Conservation (phyloP, 768 basidiomycete species). For the Boletus bicolor region DNA sequence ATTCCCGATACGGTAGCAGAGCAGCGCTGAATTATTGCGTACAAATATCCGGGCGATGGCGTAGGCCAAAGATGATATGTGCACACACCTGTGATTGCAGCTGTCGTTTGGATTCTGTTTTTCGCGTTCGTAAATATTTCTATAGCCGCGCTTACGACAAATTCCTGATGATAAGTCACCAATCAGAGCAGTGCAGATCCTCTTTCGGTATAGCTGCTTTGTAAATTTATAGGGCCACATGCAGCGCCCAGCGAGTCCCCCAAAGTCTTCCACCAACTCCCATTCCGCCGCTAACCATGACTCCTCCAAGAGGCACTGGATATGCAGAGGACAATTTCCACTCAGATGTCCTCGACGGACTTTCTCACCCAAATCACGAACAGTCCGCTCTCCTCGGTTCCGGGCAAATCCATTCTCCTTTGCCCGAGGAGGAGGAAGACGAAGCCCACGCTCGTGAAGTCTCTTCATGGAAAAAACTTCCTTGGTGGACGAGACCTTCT, state of each 20-base stretch:
- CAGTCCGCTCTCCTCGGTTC: conserved; percentile 34
- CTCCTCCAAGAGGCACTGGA: conserved; percentile 2
- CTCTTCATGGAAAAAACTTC: conserved; percentile 33
- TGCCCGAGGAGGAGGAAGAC: conserved; percentile 24
- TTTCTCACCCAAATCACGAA: conserved; percentile 39
- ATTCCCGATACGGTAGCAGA: no score
- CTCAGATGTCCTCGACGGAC: conserved; percentile 44
- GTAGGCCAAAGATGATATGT: no score
- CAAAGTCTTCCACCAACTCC: background rate
- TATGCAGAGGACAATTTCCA: conserved; percentile 33
- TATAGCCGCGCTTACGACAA: no score
- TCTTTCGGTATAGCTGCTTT: background rate
- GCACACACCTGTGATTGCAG: no score
- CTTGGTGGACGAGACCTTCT: conserved; percentile 78
- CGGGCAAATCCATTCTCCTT: conserved; percentile 6
- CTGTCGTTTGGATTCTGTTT: no score
- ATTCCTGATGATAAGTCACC: no score
- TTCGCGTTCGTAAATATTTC: no score
- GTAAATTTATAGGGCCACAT: background rate
- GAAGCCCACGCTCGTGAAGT: conserved; percentile 29
- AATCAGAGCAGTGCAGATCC: background rate
- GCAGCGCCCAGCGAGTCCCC: background rate
- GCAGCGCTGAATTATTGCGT: no score
- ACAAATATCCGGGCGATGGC: no score
- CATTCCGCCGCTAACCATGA: conserved; percentile 15